Conservation (phyloP, 805 yeast species). For the Metschnikowia noctiluminum region DNA sequence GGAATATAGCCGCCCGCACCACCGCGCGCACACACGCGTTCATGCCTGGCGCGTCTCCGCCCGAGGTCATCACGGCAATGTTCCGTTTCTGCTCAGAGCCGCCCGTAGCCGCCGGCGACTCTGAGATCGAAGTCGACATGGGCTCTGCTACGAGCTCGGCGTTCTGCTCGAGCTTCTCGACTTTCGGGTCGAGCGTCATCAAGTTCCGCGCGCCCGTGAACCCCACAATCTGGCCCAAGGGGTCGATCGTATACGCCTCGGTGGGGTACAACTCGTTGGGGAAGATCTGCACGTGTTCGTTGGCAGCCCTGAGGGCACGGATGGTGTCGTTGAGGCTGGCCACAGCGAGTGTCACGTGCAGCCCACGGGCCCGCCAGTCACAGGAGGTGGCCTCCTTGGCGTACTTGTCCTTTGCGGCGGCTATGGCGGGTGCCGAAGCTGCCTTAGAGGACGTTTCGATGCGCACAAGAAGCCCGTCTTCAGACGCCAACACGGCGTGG, state of each 20-base stretch:
- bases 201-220: conserved; percentile 65
- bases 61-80: conserved; percentile 77
- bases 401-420: conserved; percentile 12
- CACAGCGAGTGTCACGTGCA: conserved; percentile 47
- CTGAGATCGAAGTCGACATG: neutral
- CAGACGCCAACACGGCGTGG: conserved; percentile 21
- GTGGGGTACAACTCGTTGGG: conserved; percentile 75
- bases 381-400: conserved; percentile 18
- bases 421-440: conserved; percentile 20
- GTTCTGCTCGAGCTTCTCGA: conserved; percentile 23
- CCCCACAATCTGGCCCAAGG: conserved; percentile 79
- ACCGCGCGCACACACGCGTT: conserved; percentile 73
- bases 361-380: conserved; percentile 51
- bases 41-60: conserved; percentile 85
- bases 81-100: conserved; percentile 29
- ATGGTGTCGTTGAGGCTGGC: conserved; percentile 38
- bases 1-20: conserved; percentile 61
- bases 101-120: neutral
- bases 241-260: conserved; percentile 73
- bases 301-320: conserved; percentile 26
- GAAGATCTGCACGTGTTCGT: conserved; percentile 48
- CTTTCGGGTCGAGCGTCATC: conserved; percentile 47
- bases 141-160: neutral
- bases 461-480: conserved; percentile 21
- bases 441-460: conserved; percentile 17